Base-by-base conservation (phyloP, 306 rosid genomes). In the Pueraria montana region DNA sequence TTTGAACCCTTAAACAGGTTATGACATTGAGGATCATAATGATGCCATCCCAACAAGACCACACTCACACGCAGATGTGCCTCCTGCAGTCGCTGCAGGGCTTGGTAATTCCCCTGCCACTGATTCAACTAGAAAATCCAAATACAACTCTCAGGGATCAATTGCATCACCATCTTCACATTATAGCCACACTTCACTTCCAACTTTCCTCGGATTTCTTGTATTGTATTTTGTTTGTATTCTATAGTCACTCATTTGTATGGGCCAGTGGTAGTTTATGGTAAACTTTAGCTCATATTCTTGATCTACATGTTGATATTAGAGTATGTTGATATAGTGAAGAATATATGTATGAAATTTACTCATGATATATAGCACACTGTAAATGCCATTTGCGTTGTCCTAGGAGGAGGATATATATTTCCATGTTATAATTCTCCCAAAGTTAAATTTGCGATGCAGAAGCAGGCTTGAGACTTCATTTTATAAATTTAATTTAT, bases 11-110 rank as follows among this genome's bases (percentile, higher is more conserved):
- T 18, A 42, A 79, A 79, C 93, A 93, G 97, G 98, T 86, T 86
- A 90, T 69, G 96, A 95, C 79, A 48, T 89, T 52, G 98, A 92
- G 52, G 88, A 91, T 52, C 81, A 87, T 50, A 56, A 68, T 67
- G 70, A 68, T 72, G 70, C 11, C 16, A 77, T 80, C 63, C 83
- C 91, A 59, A 16, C 24, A 72, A 85, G 84, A 79, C 83, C 88
- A 53, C 84, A 83, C 70, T 80, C 91, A 23, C 77, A 87, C 71
- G 87, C 71, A 32, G 46, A 59, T 0, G 89, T 87, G 18, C 95
- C 94, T 86, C 98, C 97, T 36, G 93, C 92, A 23, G 84, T 95
- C 13, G 94, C 95, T 5, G 97, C 85, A 1, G 97, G 97, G 67
- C 63, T 90, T 36, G 85, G 89, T 20, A 87, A 86, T 77, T 8